Base-by-base conservation (phyloP, 192 early-diverging fungal genomes). In the Backusella tuberculispora region DNA sequence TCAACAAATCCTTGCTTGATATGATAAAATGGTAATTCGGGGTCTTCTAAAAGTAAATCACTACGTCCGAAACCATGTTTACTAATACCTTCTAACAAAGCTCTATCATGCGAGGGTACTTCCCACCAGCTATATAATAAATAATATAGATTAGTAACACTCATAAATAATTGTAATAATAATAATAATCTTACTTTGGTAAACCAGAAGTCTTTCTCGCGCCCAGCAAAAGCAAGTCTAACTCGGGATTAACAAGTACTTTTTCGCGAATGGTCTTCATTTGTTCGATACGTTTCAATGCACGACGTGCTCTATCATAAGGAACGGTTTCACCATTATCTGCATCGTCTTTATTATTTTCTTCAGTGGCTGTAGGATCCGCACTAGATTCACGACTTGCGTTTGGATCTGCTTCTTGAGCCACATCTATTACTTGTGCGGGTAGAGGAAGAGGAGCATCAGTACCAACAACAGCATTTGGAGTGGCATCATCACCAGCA, bases 241-340 rank as follows among this genome's bases (percentile, higher is more conserved):
- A 66, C 72, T 86, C 85, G 6, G 91, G 87, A 72, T 86, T 78
- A 4, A 82, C 74, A 40, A 94, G 60, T 38, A 93, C 82, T 10
- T 87, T 78, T 69, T 91, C 89, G 40, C 93, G 80, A 12, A 94
- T 85, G 9, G 76, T 86, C 37, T 88, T 89, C 90, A 94, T 91
- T 60, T 86, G 84, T 21, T 86, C 89, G 12, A 94, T 83, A 37
- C 92, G 82, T 72, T 92, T 93, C 29, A 93, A 43, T 7, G 92
- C 72, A 68, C 90, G 88, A 56, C 89, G 88, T 17, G 93, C 92
- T 63, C 88, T 88, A 53, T 93, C 93, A 63, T 87, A 81, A 37
- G 90, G 89, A 5, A 92, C 84, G 13, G 79, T 71, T 76, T 90
- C 90, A 15, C 80, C 78, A 37, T 77, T 74, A 21, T 78, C 76